These are phyloP conservation scores for Tripterygium wilfordii DNA, from an alignment of 177 flowering plant species.

Conservation along the genomic window DNA sequence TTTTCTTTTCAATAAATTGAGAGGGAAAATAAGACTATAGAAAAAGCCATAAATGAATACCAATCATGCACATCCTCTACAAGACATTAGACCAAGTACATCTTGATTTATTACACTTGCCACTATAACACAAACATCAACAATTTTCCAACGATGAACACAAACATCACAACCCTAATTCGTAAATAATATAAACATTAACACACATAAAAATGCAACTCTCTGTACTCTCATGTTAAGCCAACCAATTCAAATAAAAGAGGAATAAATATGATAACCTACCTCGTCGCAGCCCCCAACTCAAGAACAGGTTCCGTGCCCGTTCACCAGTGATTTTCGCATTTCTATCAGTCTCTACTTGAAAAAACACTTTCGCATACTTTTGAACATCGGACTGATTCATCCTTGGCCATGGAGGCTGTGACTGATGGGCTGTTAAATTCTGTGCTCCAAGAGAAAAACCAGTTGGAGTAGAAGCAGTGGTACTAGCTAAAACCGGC, in stretches of 20 bases:
- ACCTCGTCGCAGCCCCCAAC: slow-evolving; percentile 97
- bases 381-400: slow-evolving; percentile 72
- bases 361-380: slow-evolving; percentile 77
- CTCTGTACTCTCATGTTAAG: too few species aligned
- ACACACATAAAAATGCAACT: too few species aligned
- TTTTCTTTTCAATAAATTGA: too few species aligned
- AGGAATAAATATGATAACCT: slow-evolving; percentile 3
- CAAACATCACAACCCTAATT: too few species aligned
- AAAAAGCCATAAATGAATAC: too few species aligned
- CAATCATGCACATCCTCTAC: too few species aligned
- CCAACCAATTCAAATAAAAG: too few species aligned
- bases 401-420: slow-evolving; percentile 80
- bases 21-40: too few species aligned
- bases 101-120: not conserved
- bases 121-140: too few species aligned
- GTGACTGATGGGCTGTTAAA: slow-evolving; percentile 43
- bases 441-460: slow-evolving; percentile 27
- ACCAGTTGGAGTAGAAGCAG: slow-evolving; percentile 33
- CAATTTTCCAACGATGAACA: too few species aligned
- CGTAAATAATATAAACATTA: too few species aligned
- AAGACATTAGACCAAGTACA: too few species aligned
- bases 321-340: slow-evolving; percentile 86
- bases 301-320: slow-evolving; percentile 83
- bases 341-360: slow-evolving; percentile 95
- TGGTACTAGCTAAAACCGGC: slow-evolving; percentile 23